Conservation (phyloP, 768 basidiomycete genomes). For the Stropharia rugosoannulata region DNA sequence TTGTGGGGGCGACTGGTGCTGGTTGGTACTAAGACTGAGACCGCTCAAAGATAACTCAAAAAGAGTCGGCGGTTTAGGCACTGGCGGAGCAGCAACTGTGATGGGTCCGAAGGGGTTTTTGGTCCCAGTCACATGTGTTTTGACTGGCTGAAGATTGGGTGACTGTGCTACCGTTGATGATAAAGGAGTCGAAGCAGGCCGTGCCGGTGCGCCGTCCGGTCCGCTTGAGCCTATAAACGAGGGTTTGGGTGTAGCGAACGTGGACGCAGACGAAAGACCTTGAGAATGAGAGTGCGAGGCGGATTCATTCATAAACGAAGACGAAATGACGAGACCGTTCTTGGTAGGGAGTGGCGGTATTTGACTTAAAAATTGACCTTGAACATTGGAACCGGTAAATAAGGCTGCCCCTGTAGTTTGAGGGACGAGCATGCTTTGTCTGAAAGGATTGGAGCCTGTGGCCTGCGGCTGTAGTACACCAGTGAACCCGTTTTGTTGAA, state of each 20-base stretch:
- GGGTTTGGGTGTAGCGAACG: slow-evolving; percentile 19
- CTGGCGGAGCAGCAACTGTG: slow-evolving; percentile 55
- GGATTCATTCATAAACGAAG: slow-evolving; percentile 12
- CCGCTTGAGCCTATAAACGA: slow-evolving; percentile 13
- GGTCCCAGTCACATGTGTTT: slow-evolving; percentile 89
- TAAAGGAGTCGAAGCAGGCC: slow-evolving; percentile 75
- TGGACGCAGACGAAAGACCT: slow-evolving; percentile 10
- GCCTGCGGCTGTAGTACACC: slow-evolving; percentile 52
- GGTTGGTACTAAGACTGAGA: slow-evolving; percentile 9
- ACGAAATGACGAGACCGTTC: slow-evolving; percentile 10
- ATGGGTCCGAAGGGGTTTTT: slow-evolving; percentile 93
- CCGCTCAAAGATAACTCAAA: slow-evolving; percentile 59
- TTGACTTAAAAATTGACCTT: slow-evolving; percentile 13
- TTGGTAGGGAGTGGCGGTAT: slow-evolving; percentile 14
- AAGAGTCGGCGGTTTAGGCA: slow-evolving; percentile 78
- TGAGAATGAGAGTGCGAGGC: slow-evolving; percentile 11
- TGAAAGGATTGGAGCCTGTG: slow-evolving; percentile 80
- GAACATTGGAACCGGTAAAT: slow-evolving; percentile 28
- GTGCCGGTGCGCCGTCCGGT: slow-evolving; percentile 40
- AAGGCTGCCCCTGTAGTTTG: slow-evolving; percentile 59
- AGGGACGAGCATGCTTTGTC: slow-evolving; percentile 72
- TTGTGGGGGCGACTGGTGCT: slow-evolving; percentile 24
- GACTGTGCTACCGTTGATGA: slow-evolving; percentile 35
- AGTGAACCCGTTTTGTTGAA: slow-evolving; percentile 23
- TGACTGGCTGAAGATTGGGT: slow-evolving; percentile 60